Evolutionary conservation across 2,329 filamentous ascomycete species (phyloP), one percentile per base, ranked within the genome.

Genomic region (Microthyrium microscopicum): DNA sequence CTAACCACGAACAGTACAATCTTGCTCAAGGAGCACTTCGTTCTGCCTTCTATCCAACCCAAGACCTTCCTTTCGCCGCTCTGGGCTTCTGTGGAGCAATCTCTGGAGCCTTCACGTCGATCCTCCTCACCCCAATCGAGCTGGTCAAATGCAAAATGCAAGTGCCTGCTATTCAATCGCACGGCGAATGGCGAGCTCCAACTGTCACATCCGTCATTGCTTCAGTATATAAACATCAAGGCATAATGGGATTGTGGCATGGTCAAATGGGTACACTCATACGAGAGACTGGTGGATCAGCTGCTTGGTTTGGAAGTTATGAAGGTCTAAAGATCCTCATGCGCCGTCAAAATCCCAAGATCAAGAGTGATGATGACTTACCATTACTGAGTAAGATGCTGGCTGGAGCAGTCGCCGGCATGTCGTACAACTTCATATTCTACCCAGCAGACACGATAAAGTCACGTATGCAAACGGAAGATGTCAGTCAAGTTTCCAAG

Each of bases 141-240:
- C 70, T 98, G 33, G 80, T 98, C 51, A 98, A 98, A 59, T 98
- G 89, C 68, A 91, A 89, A 57, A 92, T 98, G 60, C 89, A 98
- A 54, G 85, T 87, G 1, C 82, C 68, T 12, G 9, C 22, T 5
- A 36, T 58, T 4, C 50, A 58, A 30, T 43, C 50, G 1, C 51
- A 58, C 1, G 50, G 54, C 50, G 17, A 48, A 47, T 3, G 53
- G 53, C 3, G 61, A 59, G 57, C 66, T 3, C 66, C 79, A 4
- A 68, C 70, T 1, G 77, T 84, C 1, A 50, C 81, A 9, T 57
- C 69, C 4, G 73, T 94, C 26, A 78, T 95, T 27, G 64, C 67
- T 18, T 73, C 84, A 19, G 72, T 95, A 6, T 92, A 83, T 49
- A 74, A 73, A 6, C 74, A 84, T 44, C 75, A 93, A 42, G 89